phyloP scores from a whole-genome alignment of 805 yeast genomes.

The Candida ovalis region DNA sequence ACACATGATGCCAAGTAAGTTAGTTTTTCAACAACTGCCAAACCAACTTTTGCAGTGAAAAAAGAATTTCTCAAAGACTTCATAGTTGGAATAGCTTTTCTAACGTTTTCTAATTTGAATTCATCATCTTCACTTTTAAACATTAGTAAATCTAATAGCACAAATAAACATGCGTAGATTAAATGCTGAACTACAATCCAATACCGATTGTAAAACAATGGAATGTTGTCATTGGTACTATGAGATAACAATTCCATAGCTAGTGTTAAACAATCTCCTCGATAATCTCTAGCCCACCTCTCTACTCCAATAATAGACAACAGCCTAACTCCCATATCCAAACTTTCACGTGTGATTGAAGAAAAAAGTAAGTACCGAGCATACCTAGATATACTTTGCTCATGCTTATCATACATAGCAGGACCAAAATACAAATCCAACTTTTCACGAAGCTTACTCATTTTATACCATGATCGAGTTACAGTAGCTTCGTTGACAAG shows the following conservation, averaged over 20 bases:
- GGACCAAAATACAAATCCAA: conserved; percentile 12
- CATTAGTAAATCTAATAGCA: conserved; percentile 24
- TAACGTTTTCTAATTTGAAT: conserved; percentile 13
- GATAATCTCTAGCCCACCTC: conserved; percentile 17
- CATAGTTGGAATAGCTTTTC: conserved; percentile 18
- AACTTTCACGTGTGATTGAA: conserved; percentile 21
- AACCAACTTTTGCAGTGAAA: conserved; percentile 24
- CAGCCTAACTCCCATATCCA: conserved; percentile 21
- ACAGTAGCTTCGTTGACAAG: conserved; percentile 3
- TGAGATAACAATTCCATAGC: conserved; percentile 19
- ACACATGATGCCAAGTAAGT: conserved; percentile 19
- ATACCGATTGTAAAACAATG: conserved; percentile 20
- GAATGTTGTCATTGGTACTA: conserved; percentile 15
- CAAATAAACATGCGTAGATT: conserved; percentile 24
- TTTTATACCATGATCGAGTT: conserved; percentile 12
- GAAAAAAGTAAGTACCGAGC: conserved; percentile 21
- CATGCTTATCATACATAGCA: not conserved
- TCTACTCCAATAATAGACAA: conserved; percentile 18
- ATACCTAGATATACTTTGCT: conserved; percentile 15
- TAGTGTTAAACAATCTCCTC: conserved; percentile 17
- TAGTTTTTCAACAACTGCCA: conserved; percentile 25
- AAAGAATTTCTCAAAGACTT: conserved; percentile 14
- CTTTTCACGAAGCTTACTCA: conserved; percentile 10
- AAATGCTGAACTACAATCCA: conserved; percentile 28
- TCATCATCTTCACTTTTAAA: conserved; percentile 20